Percentiles rank a stretch among this genome's conserved stretches.
These are phyloP conservation scores for Penicillium crystallinum DNA, from an alignment of 495 filamentous ascomycete species.

Conservation along the genomic window DNA sequence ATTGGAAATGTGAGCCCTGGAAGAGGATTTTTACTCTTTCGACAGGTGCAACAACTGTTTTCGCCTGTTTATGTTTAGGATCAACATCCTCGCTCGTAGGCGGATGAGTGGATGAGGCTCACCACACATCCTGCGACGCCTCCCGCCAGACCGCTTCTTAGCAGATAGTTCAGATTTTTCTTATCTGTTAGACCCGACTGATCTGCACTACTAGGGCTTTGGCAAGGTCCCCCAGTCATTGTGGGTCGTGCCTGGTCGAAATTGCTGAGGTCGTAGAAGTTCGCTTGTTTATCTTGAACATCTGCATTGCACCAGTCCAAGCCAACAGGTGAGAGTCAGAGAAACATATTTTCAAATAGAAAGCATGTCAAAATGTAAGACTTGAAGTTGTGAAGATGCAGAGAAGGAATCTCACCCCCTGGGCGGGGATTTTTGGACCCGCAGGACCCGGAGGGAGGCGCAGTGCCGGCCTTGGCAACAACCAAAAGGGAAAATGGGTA, in stretches of 20 bases:
- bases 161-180: background rate
- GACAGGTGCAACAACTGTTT: constrained; percentile 86
- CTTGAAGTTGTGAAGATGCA: no score
- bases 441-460: background rate
- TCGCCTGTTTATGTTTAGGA: constrained; percentile 53
- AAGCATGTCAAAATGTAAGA: background rate
- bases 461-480: background rate
- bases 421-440: background rate
- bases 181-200: background rate
- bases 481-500: no score
- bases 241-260: background rate
- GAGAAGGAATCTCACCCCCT: no score
- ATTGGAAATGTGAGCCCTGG: constrained; percentile 85
- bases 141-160: constrained; percentile 72
- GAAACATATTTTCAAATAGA: background rate
- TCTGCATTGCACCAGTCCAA: background rate
- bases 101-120: constrained; percentile 21
- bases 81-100: background rate
- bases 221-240: background rate
- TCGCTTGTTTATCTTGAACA: background rate
- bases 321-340: background rate
- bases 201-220: background rate
- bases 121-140: constrained; percentile 81
- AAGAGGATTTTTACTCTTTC: constrained; percentile 97
- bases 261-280: background rate